These are phyloP conservation scores for Colletotrichum aenigma DNA, from an alignment of 2,329 filamentous ascomycete genomes.

Conservation along the genomic window DNA sequence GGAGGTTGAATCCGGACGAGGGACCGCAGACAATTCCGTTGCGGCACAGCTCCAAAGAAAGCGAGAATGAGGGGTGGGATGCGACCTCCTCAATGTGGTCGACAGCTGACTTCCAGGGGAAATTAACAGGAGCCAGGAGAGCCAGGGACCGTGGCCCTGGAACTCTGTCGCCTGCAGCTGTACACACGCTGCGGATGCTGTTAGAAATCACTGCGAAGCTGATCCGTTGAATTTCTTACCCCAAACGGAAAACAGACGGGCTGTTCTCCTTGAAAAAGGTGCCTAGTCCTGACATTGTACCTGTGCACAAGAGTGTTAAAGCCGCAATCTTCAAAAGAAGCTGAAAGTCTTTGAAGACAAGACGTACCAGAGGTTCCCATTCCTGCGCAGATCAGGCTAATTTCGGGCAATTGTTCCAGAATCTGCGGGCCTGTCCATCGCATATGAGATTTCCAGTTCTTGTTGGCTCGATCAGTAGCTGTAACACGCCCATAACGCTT, in stretches of 20 bases:
- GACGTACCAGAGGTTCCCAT: conserved; percentile 59
- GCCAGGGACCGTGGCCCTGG: conserved; percentile 60
- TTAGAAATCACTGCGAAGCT: background rate
- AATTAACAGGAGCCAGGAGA: conserved; percentile 53
- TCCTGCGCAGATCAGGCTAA: conserved; percentile 60
- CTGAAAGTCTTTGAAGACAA: background rate
- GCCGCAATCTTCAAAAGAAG: background rate
- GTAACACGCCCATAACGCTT: background rate
- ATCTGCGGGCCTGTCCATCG: conserved; percentile 66
- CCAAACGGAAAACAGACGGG: conserved; percentile 46
- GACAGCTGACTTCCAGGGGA: conserved; percentile 62
- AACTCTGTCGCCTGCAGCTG: conserved; percentile 58
- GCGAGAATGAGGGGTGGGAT: conserved; percentile 55
- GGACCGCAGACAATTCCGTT: conserved; percentile 65
- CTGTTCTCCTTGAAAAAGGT: conserved; percentile 55
- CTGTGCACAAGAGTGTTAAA: conserved; percentile 11
- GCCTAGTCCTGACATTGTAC: conserved; percentile 52
- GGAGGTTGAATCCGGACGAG: conserved; percentile 63
- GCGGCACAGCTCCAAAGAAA: conserved; percentile 59
- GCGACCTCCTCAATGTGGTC: conserved; percentile 62
- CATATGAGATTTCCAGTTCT: conserved; percentile 59
- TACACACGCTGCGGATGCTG: conserved; percentile 54
- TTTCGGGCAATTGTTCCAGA: conserved; percentile 58
- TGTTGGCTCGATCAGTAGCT: conserved; percentile 19
- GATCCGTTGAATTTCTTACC: background rate